Evolutionary conservation across 306 rosid species (phyloP).

Genomic region (Pueraria montana): DNA sequence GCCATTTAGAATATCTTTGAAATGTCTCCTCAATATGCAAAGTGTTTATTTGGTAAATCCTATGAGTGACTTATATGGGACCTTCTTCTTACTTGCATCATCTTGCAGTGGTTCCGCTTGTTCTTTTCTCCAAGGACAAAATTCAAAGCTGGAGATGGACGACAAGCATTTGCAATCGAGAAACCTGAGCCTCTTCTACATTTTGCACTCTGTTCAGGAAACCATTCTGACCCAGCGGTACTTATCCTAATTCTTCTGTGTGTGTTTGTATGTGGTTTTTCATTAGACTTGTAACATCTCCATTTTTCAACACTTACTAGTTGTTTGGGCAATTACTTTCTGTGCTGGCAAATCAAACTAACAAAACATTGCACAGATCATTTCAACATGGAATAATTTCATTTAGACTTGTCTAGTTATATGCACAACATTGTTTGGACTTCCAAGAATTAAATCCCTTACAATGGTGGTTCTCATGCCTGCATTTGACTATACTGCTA

Average conservation of each 20-base stretch:
- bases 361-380: not conserved
- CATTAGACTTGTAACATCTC: not conserved
- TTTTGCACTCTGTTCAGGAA: slow-evolving; percentile 91
- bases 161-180: slow-evolving; percentile 70
- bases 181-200: slow-evolving; percentile 87
- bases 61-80: not conserved
- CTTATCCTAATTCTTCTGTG: slow-evolving; percentile 7
- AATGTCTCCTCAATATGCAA: not conserved
- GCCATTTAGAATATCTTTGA: not conserved
- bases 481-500: slow-evolving; percentile 1
- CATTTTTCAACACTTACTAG: not conserved
- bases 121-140: slow-evolving; percentile 73
- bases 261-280: not conserved
- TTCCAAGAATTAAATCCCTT: slow-evolving; percentile 7
- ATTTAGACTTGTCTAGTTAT: not conserved
- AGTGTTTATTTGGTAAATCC: slow-evolving; percentile 4
- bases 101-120: slow-evolving; percentile 81
- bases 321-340: not conserved
- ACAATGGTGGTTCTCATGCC: not conserved
- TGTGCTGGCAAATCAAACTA: not conserved
- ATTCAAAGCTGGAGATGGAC: slow-evolving; percentile 78
- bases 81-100: slow-evolving; percentile 10
- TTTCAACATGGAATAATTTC: slow-evolving; percentile 27
- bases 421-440: not conserved
- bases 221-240: slow-evolving; percentile 98